Evolutionary conservation across 2,329 filamentous ascomycete genomes (phyloP), one percentile per base, ranked within the genome.

Genomic region (Lecanicillium sp.): DNA sequence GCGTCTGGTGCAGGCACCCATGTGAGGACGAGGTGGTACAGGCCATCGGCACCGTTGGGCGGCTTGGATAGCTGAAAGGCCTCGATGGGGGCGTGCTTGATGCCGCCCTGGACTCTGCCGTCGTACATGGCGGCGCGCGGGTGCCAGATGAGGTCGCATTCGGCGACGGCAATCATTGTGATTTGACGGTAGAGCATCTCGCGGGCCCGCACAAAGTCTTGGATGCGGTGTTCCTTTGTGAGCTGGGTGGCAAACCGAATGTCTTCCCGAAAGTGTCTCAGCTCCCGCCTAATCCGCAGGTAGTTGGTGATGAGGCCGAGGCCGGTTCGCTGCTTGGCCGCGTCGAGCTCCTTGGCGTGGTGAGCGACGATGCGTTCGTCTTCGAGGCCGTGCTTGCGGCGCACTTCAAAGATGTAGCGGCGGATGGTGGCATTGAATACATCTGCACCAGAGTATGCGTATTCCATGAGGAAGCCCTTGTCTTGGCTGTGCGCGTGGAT

Each of bases 161-260:
- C 25, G 32, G 29, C n/a, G 11, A 33, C 31, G 15, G 33, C 33
- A 16, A 38, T 27, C n/a, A 39, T 15, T 19, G 16, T 18, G 13
- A 31, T 12, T 5, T 42, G 40, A 20, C 35, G 35, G 36, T 36
- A 19, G 29, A 42, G 37, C 12, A 35, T 27, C 17, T 42, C 40
- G 12, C 9, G 12, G 19, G 40, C 35, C 4, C 29, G 4, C 5
- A 12, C 5, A 17, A 42, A 11, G 14, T 28, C 13, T 1, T 17
- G 9, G 17, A 22, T 8, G 40, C 40, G 32, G 5, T 9, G 3
- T 9, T 27, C 17, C 9, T 28, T 25, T 6, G 20, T 25, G 22
- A 25, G 22, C 22, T 11, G 22, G 6, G 11, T 25, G 6, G 22
- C 22, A 25, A 7, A 25, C 22, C 7, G 22, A 6, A 25, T n/a